Conservation (phyloP, 352 stramenopile species). For the Globisporangium emineosum region DNA sequence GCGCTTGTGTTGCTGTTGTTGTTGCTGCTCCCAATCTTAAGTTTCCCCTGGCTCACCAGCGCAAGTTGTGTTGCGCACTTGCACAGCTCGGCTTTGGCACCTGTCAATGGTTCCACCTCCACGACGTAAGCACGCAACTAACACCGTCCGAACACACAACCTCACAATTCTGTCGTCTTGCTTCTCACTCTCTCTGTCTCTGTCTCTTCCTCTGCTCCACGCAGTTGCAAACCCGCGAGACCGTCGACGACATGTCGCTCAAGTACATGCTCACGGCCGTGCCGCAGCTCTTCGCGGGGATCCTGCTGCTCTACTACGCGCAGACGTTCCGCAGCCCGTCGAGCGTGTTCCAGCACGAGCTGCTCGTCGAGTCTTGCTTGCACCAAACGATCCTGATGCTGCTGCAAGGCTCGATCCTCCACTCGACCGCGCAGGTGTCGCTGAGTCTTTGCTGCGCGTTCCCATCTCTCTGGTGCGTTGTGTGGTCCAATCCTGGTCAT, state of each 20-base stretch:
- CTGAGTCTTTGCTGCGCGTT: slow-evolving; percentile 55
- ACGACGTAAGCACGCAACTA: slow-evolving; percentile 27
- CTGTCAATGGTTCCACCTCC: slow-evolving; percentile 56
- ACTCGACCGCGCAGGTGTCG: slow-evolving; percentile 41
- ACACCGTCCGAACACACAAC: too few relatives aligned
- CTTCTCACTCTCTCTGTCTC: neutral
- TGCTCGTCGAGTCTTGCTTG: slow-evolving; percentile 53
- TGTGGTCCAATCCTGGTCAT: neutral
- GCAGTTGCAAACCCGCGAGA: slow-evolving; percentile 37
- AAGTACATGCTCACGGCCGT: slow-evolving; percentile 51
- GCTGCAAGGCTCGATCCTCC: slow-evolving; percentile 38
- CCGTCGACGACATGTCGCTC: slow-evolving; percentile 42
- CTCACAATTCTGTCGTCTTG: neutral
- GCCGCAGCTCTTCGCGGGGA: slow-evolving; percentile 38
- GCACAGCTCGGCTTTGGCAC: slow-evolving; percentile 32
- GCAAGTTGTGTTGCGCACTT: neutral
- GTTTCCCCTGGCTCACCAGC: too few relatives aligned
- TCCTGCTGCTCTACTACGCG: slow-evolving; percentile 62
- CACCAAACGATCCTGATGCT: slow-evolving; percentile 41
- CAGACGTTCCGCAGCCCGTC: slow-evolving; percentile 41
- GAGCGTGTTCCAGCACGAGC: slow-evolving; percentile 45
- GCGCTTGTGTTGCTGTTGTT: too few relatives aligned
- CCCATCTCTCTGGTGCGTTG: slow-evolving; percentile 41
- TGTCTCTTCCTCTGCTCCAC: neutral
- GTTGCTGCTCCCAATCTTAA: too few relatives aligned